Base-by-base conservation (phyloP, 441 rosid species). In the Eutrema salsugineum region DNA sequence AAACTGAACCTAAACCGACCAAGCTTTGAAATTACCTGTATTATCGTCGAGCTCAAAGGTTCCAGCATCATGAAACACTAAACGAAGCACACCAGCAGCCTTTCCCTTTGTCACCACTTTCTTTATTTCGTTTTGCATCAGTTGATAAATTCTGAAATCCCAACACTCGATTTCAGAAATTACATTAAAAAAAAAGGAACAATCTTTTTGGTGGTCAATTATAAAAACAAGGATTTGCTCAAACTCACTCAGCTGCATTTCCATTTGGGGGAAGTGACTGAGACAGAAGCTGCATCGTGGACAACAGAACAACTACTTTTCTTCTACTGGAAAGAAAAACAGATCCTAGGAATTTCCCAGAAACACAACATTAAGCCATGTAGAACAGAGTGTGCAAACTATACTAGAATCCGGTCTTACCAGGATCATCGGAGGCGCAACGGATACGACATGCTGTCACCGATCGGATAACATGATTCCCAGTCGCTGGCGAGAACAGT, bases 21-120 rank as follows among this genome's bases (percentile, higher is more conserved):
- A 24, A 24, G 27, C 27, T 24, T 24, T 0, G 24, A 5, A 62
- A 28, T 19, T 3, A 90, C 98, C 98, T 65, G 90, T 80, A 62
- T 80, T 77, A 40, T 75, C 84, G 66, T 76, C 77, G 48, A 80
- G 56, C 20, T 88, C 95, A 76, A 83, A 94, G 55, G 98, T 91
- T 75, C 96, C 98, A 16, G 95, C 98, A 75, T 94, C 98, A 83
- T 94, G 98, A 82, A 94, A 94, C 58, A 85, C 98, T 67, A 94
- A 86, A 69, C 98, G 97, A 82, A 91, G 98, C 68, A 94, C 89
- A 43, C 97, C 97, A 36, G 97, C 91, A 65, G 98, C 97, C 76
- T 88, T 94, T 17, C 85, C 91, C 76, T 89, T 94, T 46, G 96
- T 77, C 62, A 94, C 80, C 9, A 86, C 89, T 82, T 85, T 94